Conservation (phyloP, 2,329 filamentous ascomycete genomes). For the Colletotrichum sp. region DNA sequence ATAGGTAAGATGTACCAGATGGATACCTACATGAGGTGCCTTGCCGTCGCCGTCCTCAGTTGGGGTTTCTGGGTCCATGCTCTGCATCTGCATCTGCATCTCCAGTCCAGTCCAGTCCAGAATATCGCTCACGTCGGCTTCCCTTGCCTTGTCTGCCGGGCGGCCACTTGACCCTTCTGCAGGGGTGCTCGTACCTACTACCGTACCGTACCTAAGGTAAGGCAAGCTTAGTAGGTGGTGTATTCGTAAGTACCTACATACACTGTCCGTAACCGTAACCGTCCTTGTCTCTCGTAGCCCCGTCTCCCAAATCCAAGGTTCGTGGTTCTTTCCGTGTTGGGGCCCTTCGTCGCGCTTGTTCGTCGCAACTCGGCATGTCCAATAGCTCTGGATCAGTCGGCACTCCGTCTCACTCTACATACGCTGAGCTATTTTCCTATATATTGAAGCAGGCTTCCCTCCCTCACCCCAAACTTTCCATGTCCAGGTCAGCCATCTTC, state of each 20-base stretch:
- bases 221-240: background rate
- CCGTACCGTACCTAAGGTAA: background rate
- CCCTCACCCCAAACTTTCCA: background rate
- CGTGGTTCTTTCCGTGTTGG: background rate
- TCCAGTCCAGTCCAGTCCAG: background rate
- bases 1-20: background rate
- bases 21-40: background rate
- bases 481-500: background rate
- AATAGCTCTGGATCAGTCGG: conserved; percentile 10
- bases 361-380: background rate
- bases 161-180: background rate
- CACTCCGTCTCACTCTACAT: background rate
- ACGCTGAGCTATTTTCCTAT: background rate
- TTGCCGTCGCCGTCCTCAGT: background rate
- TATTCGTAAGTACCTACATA: background rate
- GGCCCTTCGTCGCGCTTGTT: background rate
- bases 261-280: background rate
- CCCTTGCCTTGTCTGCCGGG: background rate
- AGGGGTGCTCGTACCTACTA: background rate
- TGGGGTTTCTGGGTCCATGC: background rate
- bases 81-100: background rate
- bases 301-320: background rate
- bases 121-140: conserved; percentile 9
- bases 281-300: background rate
- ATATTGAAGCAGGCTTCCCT: background rate